Conservation (phyloP, 345 rosid genomes). For the Hibiscus syriacus region DNA sequence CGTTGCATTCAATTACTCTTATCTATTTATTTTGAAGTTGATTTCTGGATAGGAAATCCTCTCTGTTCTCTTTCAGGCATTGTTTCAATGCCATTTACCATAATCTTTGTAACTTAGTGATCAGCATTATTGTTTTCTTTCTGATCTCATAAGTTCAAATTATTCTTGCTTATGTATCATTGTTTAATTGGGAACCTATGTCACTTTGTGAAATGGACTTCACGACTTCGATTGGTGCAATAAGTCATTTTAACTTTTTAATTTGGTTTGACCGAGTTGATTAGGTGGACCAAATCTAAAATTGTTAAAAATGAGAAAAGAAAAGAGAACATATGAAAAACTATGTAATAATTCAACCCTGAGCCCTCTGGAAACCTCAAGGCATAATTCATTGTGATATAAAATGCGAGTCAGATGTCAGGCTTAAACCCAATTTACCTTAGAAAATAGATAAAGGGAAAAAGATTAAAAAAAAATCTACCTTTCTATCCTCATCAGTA, state of each 20-base stretch:
- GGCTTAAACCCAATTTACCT: not conserved
- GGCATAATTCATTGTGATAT: not conserved
- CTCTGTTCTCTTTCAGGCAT: not conserved
- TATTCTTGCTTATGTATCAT: not conserved
- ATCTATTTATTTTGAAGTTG: not conserved
- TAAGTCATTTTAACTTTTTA: not conserved
- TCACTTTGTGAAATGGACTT: not conserved
- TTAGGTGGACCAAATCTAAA: not conserved
- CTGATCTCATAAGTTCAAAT: not conserved
- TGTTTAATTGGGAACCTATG: not conserved
- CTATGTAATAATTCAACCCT: not conserved
- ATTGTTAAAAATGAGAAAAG: not conserved
- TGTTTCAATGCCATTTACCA: not conserved
- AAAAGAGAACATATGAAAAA: not conserved
- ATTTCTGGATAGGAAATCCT: not conserved
- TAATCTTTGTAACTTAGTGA: not conserved
- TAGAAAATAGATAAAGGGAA: not conserved
- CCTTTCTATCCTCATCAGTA: not conserved
- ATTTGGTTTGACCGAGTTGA: not conserved
- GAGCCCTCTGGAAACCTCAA: not conserved
- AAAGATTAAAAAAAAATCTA: not conserved
- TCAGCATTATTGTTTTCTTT: not conserved
- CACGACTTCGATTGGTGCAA: not conserved
- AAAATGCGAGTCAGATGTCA: too few species aligned
- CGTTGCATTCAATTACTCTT: not conserved